Percentiles rank a stretch among this genome's conserved stretches.
Conservation (phyloP, 495 filamentous ascomycete species). For the Pyronema domesticum region DNA sequence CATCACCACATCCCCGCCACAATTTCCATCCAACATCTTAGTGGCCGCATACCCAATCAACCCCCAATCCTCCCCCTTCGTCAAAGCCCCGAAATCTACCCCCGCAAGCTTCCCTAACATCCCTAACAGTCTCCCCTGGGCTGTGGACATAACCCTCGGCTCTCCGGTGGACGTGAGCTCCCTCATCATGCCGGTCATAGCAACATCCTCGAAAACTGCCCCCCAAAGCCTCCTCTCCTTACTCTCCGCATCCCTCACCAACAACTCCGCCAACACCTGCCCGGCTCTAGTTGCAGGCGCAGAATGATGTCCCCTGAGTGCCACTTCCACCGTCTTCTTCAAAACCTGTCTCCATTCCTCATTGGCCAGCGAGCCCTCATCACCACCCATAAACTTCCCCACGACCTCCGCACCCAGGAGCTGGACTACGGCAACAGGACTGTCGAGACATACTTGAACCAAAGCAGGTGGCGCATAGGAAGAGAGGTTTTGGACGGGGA, state of each 20-base stretch:
- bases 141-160: conserved; percentile 10
- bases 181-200: no score
- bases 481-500: neutral
- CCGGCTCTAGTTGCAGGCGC: conserved; percentile 8
- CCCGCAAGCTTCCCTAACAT: conserved; percentile 10
- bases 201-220: no score
- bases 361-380: neutral
- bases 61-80: conserved; percentile 8
- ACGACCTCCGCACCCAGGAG: neutral
- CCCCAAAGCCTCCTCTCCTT: no score
- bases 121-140: conserved; percentile 12
- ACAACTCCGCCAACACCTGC: conserved; percentile 9
- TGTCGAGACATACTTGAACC: neutral
- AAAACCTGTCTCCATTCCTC: conserved; percentile 11
- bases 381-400: neutral
- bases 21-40: conserved; percentile 6
- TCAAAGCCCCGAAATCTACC: conserved; percentile 10
- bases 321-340: conserved; percentile 13
- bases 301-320: conserved; percentile 6
- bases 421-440: neutral
- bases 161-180: neutral
- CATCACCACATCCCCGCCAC: conserved; percentile 16
- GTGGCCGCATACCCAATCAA: conserved; percentile 15
- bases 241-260: conserved; percentile 6
- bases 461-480: neutral